These are phyloP conservation scores for Sporothrix pallida DNA, from an alignment of 2,329 filamentous ascomycete species.

Conservation along the genomic window DNA sequence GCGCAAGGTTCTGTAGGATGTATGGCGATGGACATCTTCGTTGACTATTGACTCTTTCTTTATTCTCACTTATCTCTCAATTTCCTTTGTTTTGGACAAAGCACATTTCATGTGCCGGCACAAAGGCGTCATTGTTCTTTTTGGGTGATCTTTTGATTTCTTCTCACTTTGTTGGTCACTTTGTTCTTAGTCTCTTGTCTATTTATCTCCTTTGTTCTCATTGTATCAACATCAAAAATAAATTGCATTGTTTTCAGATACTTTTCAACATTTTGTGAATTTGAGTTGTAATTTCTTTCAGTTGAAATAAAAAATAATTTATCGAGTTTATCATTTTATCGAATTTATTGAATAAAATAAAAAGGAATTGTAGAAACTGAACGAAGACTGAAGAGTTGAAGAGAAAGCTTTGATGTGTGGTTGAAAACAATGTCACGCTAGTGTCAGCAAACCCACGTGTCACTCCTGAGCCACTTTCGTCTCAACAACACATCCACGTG, in stretches of 20 bases:
- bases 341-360: background rate
- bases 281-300: background rate
- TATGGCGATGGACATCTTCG: background rate
- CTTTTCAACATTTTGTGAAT: background rate
- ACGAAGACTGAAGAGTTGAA: no score
- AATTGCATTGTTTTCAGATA: background rate
- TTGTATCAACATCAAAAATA: conserved; percentile 10
- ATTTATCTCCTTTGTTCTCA: background rate
- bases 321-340: background rate
- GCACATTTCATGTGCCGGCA: background rate
- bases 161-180: background rate
- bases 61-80: background rate
- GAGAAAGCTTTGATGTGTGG: background rate
- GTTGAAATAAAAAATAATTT: background rate
- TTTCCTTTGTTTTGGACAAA: conserved; percentile 4
- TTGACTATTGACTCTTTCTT: background rate
- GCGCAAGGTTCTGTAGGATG: conserved; percentile 24
- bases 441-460: no score
- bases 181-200: background rate
- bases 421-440: background rate
- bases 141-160: background rate
- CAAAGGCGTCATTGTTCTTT: conserved; percentile 10
- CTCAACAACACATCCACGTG: background rate
- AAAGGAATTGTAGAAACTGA: background rate
- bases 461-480: background rate